phyloP scores from a whole-genome alignment of 2,329 filamentous ascomycete species.

The Triangularia setosa region DNA sequence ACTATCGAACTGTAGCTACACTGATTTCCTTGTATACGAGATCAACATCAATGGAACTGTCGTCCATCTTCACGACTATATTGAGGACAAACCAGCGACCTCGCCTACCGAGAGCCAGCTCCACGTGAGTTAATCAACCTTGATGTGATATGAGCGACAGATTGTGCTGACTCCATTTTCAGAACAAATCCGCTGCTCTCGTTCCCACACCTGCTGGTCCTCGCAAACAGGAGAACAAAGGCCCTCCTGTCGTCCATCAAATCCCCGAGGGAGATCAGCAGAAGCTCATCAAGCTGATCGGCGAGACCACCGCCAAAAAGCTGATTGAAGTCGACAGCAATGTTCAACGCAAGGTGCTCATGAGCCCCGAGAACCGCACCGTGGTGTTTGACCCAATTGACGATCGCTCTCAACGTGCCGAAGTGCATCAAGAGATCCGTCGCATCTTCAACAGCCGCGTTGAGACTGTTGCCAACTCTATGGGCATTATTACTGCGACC shows the following conservation, averaged over 20 bases:
- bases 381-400: slow-evolving; percentile 40
- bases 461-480: slow-evolving; percentile 64
- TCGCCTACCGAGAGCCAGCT: slow-evolving; percentile 9
- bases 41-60: slow-evolving; percentile 73
- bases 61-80: slow-evolving; percentile 57
- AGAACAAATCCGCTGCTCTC: slow-evolving; percentile 26
- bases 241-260: slow-evolving; percentile 13
- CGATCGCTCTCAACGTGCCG: slow-evolving; percentile 43
- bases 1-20: slow-evolving; percentile 56
- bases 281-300: slow-evolving; percentile 38
- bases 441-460: slow-evolving; percentile 75
- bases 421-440: slow-evolving; percentile 61
- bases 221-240: slow-evolving; percentile 12
- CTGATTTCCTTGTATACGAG: slow-evolving; percentile 90
- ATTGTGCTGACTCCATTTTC: neutral
- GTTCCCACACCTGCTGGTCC: neutral
- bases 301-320: slow-evolving; percentile 37
- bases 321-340: slow-evolving; percentile 41
- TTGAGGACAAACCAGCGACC: slow-evolving; percentile 14
- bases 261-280: slow-evolving; percentile 33
- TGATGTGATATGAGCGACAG: neutral
- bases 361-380: slow-evolving; percentile 29
- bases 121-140: slow-evolving; percentile 12
- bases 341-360: slow-evolving; percentile 31
- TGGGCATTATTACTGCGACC: slow-evolving; percentile 61